Base-by-base conservation (phyloP, 2,329 filamentous ascomycete genomes). In the Ceratocystis alfenasii region DNA sequence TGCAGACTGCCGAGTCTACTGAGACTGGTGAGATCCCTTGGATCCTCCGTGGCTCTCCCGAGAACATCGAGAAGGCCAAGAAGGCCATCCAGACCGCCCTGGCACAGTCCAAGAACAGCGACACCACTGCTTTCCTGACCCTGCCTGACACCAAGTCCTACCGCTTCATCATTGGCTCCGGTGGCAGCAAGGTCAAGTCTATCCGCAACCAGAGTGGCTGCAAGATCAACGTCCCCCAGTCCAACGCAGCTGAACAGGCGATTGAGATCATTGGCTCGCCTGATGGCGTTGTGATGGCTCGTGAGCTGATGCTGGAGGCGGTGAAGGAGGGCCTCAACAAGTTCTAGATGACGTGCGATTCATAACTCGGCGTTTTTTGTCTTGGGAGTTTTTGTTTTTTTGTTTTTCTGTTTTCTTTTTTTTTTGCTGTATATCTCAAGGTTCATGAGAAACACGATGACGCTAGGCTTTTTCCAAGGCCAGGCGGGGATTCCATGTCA, bases 121-220 rank as follows among this genome's bases (percentile, higher is more conserved):
- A 80, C 59, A 84, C 86, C 3, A 90, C 87, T 0, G 94, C 94
- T 4, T 96, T 95, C 75, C 83, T 99, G 45, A 87, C 94, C 69
- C 82, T 99, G 48, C 89, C 93, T 0, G 93, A 99, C 73, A 90
- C 94, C 10, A 85, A 84, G 71, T 90, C 90, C 60, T 96, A 96
- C 80, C 85, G 93, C 69, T 88, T 88, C 69, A 89, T 99, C 62
- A 91, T 99, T 70, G 94, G 94, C 3, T 86, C 87, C 69, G 89
- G 88, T 68, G 94, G 94, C 67, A 88, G 85, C 75, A 93, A 93
- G 76, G 95, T 99, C 75, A 96, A 96, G 77, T 79, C 85, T 53
- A 96, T 99, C 74, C 86, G 94, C 71, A 90, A 90, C 78, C 86
- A 94, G 79, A 96, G 91, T 63, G 89, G 89, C 65, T 96, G 92